Conservation (phyloP, 306 rosid genomes). For the Fagus crenata region DNA sequence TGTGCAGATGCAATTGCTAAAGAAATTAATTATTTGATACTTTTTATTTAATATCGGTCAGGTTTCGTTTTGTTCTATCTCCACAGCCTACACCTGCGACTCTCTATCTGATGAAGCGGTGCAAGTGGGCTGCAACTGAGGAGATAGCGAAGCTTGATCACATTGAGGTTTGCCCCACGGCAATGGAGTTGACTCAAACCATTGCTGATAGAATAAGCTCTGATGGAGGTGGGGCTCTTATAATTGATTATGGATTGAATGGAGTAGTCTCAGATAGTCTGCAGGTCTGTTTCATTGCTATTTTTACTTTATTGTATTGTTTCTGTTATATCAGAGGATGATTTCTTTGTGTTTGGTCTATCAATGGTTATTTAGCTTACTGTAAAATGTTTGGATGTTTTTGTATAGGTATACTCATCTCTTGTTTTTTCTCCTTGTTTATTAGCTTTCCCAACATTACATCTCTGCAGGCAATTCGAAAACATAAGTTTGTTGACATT, state of each 20-base stretch:
- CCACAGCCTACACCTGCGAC: conserved; percentile 85
- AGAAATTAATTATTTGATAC: conserved; percentile 27
- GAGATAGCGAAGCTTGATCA: conserved; percentile 67
- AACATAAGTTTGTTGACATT: conserved; percentile 80
- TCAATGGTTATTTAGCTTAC: background rate
- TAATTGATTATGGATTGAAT: conserved; percentile 85
- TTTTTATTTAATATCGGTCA: conserved; percentile 41
- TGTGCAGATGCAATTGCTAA: conserved; percentile 25
- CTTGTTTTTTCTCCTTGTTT: background rate
- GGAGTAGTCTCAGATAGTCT: conserved; percentile 84
- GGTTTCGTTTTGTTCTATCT: conserved; percentile 90
- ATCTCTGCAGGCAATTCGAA: conserved; percentile 77
- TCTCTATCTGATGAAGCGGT: conserved; percentile 68
- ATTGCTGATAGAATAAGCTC: conserved; percentile 74
- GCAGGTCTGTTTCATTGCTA: conserved; percentile 57
- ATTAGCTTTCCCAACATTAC: background rate
- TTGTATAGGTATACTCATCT: background rate
- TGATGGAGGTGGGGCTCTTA: conserved; percentile 96
- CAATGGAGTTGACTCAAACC: conserved; percentile 77
- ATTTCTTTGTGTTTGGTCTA: background rate
- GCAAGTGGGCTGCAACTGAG: conserved; percentile 74
- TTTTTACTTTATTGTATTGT: background rate
- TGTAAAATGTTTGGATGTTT: background rate
- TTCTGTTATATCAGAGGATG: background rate
- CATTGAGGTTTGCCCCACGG: conserved; percentile 88